Conservation (phyloP, 441 rosid genomes). For the Pelargonium fulgidum region DNA sequence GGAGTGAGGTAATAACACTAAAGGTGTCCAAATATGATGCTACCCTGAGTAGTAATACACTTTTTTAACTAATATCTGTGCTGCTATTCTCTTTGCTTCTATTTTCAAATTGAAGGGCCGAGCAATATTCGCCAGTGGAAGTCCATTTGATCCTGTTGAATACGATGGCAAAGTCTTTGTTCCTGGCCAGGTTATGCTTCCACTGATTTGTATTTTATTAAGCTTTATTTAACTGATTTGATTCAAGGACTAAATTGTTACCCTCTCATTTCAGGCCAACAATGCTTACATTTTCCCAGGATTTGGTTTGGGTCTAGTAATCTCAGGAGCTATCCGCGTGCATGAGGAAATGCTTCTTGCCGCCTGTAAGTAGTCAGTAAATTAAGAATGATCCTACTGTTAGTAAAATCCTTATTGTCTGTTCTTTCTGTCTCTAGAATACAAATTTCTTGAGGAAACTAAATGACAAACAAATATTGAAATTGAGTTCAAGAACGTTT, state of each 20-base stretch:
- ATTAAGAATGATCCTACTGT: no score
- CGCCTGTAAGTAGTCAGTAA: not conserved
- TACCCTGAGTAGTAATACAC: no score
- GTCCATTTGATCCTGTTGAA: not conserved
- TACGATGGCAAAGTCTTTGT: conserved; percentile 1
- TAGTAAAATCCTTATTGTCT: no score
- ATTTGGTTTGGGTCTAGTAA: not conserved
- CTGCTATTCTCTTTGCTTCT: not conserved
- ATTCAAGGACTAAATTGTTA: not conserved
- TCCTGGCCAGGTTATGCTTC: not conserved
- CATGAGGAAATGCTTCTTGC: conserved; percentile 4
- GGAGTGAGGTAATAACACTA: conserved; percentile 20
- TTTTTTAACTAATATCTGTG: not conserved
- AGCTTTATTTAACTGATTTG: no score
- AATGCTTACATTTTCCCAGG: conserved; percentile 1
- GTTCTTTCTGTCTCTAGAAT: no score
- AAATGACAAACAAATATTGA: not conserved
- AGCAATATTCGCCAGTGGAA: not conserved
- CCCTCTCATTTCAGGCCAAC: not conserved
- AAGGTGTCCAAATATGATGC: no score
- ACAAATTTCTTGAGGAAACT: not conserved
- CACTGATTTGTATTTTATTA: not conserved
- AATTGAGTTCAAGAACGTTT: no score
- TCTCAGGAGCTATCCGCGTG: not conserved
- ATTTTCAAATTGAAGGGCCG: not conserved